Conservation (phyloP, 2,329 filamentous ascomycete genomes). For the Leptosphaerulina australis region DNA sequence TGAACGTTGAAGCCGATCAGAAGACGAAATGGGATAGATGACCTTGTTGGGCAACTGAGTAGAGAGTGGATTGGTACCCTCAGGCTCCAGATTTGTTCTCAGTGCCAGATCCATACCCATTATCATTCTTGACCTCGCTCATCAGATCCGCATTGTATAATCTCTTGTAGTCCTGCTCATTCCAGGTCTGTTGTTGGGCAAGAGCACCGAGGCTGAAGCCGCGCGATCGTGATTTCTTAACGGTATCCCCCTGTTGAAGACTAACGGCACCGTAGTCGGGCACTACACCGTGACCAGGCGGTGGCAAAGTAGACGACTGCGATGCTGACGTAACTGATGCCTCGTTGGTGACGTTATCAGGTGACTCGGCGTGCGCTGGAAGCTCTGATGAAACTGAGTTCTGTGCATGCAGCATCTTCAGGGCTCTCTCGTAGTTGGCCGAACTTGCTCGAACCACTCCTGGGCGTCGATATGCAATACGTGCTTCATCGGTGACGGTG, state of each 20-base stretch:
- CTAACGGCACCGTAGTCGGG: constrained; percentile 38
- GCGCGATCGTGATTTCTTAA: constrained; percentile 39
- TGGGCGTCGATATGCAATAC: constrained; percentile 37
- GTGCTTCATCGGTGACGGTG: constrained; percentile 30
- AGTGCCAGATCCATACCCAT: constrained; percentile 34
- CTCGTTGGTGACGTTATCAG: constrained; percentile 17
- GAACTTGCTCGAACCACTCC: constrained; percentile 34
- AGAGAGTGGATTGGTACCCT: background rate
- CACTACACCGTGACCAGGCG: constrained; percentile 43
- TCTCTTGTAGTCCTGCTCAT: constrained; percentile 44
- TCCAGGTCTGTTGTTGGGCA: constrained; percentile 44
- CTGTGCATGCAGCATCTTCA: constrained; percentile 30
- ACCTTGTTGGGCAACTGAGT: background rate
- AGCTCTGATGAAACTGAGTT: constrained; percentile 34
- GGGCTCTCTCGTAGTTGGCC: constrained; percentile 41
- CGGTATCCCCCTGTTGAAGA: constrained; percentile 28
- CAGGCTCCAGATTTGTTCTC: constrained; percentile 10
- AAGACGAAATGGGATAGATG: background rate
- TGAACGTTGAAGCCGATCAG: background rate
- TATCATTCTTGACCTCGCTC: constrained; percentile 30
- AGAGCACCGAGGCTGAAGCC: constrained; percentile 41
- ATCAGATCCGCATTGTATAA: constrained; percentile 35
- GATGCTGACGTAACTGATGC: constrained; percentile 25
- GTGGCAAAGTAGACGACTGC: constrained; percentile 31
- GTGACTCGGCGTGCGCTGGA: constrained; percentile 21